Conservation (phyloP, 2,329 filamentous ascomycete genomes). For the Talaromyces rugulosus region DNA sequence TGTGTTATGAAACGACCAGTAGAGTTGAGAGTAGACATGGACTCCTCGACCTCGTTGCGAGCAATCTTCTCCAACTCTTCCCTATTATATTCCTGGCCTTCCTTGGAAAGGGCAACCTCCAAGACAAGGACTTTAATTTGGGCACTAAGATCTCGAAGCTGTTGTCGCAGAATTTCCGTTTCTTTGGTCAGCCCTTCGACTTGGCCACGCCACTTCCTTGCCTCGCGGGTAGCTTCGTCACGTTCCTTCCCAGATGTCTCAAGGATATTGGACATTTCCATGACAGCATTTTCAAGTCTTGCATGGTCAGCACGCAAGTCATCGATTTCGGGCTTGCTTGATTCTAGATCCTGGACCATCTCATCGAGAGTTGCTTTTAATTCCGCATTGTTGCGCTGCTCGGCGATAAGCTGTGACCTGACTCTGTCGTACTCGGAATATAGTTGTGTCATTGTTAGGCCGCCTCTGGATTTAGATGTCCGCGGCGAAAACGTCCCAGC, state of each 20-base stretch:
- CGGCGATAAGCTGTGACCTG: conserved; percentile 66
- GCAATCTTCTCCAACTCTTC: conserved; percentile 73
- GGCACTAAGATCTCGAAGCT: conserved; percentile 81
- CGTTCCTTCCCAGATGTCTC: conserved; percentile 78
- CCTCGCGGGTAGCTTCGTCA: conserved; percentile 71
- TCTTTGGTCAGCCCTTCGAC: conserved; percentile 61
- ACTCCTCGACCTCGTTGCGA: conserved; percentile 69
- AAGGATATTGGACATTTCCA: conserved; percentile 78
- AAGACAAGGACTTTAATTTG: conserved; percentile 89
- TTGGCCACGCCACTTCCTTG: conserved; percentile 73
- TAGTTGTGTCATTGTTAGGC: conserved; percentile 59
- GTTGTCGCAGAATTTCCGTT: conserved; percentile 73
- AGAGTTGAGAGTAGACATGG: conserved; percentile 70
- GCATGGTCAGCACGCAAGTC: conserved; percentile 79
- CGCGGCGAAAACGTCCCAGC: conserved; percentile 50
- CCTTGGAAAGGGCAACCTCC: conserved; percentile 70
- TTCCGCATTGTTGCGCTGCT: conserved; percentile 70
- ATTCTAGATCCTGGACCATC: conserved; percentile 79
- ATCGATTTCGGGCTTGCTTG: conserved; percentile 80
- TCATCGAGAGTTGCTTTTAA: conserved; percentile 76
- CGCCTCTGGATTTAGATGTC: conserved; percentile 50
- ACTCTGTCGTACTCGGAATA: conserved; percentile 59
- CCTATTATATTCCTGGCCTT: conserved; percentile 76
- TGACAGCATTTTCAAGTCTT: conserved; percentile 72
- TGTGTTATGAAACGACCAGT: conserved; percentile 87